Base-by-base conservation (phyloP, 176 grass and related monocot species). In the Alopecurus myosuroides region DNA sequence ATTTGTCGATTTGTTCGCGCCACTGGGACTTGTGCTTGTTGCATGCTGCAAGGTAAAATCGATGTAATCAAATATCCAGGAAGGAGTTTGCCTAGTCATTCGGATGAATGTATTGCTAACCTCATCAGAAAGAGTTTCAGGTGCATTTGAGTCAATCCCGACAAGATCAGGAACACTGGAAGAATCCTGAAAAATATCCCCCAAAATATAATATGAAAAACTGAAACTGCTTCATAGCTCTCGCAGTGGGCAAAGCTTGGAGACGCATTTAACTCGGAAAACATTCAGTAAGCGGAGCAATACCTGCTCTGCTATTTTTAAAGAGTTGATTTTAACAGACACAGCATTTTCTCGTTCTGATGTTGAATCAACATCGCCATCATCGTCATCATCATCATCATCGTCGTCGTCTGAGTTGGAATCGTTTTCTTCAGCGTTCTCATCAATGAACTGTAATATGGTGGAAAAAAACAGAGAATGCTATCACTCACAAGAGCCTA, bases 401-500 rank as follows among this genome's bases (percentile, higher is more conserved):
- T 82, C 92, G 62, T 77, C 88, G 44, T 86, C 37, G 37, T 39
- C 80, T 55, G 79, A 90, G 70, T 55, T 81, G 3, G 73, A 70
- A 61, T 50, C n/a, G 29, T 82, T 36, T 26, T 90, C 82, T 88
- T 94, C 86, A 30, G 20, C 70, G 52, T 86, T 84, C 76, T 88
- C 86, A 46, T 94, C 82, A 82, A 93, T 90, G 69, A 91, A 98
- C 88, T 98, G 78, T 62, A 44, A 68, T 20, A 69, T 80, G 29
- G 35, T 34, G 13, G 45, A 62, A 62, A 37, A 45, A 63, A 81
- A n/a, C n/a, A n/a, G 69, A 68, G 33, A 64, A 58, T 8, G 6
- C 36, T 35, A 86, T 12, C 33, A 70, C 41, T 80, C 25, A 29
- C 8, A 1, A 37, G 35, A 22, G 18, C 33, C 42, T n/a, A 46